phyloP scores from a whole-genome alignment of 2,329 filamentous ascomycete species.

The Drechslerella coelobrocha region DNA sequence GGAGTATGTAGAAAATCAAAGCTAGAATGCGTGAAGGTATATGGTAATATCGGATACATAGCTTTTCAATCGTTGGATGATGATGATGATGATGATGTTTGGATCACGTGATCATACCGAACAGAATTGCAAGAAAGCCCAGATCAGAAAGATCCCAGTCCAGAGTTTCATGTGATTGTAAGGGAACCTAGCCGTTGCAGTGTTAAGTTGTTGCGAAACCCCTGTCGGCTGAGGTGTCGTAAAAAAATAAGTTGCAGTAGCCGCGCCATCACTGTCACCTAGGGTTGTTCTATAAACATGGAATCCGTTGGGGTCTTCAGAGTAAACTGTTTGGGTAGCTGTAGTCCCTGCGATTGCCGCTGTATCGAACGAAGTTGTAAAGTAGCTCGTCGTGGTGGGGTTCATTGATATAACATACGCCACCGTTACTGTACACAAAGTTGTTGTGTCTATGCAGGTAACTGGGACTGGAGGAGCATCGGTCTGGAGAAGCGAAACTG shows the following conservation, averaged over 20 bases:
- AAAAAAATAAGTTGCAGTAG: conserved; percentile 43
- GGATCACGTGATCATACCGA: background rate
- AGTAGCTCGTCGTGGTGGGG: conserved; percentile 37
- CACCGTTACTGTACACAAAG: conserved; percentile 36
- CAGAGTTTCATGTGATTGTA: no score
- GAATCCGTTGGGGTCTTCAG: conserved; percentile 45
- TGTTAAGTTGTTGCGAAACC: conserved; percentile 8
- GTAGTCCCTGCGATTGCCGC: conserved; percentile 19
- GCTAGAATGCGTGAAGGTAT: no score
- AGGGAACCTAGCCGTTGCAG: no score
- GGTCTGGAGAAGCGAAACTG: conserved; percentile 7
- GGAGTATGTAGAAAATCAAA: no score
- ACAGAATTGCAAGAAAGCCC: conserved; percentile 8
- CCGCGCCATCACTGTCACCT: conserved; percentile 16
- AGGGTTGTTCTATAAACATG: conserved; percentile 46
- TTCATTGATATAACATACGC: conserved; percentile 43
- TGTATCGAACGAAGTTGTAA: conserved; percentile 28
- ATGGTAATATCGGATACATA: no score
- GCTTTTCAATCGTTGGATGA: no score
- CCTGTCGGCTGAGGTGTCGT: conserved; percentile 35
- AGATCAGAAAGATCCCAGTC: conserved; percentile 22
- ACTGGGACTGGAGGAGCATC: conserved; percentile 17
- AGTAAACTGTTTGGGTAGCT: conserved; percentile 39
- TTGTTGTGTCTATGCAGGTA: conserved; percentile 28
- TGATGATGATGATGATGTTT: background rate